Percentiles rank a stretch among this genome's conserved stretches.
These are phyloP conservation scores for Agarophyton chilense DNA, from an alignment of 23 red algal genomes.

Conservation along the genomic window DNA sequence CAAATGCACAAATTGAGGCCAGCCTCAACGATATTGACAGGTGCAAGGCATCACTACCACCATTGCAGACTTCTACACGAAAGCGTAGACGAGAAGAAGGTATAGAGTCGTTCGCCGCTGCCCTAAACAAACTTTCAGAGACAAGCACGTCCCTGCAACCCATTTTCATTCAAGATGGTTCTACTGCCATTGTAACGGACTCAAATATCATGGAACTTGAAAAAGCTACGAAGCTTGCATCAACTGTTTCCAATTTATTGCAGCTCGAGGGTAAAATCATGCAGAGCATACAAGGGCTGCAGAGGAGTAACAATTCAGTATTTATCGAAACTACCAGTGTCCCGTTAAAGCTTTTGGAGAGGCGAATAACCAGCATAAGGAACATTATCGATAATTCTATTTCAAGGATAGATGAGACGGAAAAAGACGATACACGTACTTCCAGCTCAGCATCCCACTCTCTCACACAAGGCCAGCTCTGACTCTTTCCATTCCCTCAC, in stretches of 20 bases:
- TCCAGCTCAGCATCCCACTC: too few relatives aligned
- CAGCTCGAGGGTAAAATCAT: background rate
- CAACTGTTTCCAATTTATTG: background rate
- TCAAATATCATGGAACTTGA: background rate
- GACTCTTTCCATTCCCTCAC: too few relatives aligned
- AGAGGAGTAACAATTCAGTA: background rate
- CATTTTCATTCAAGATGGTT: background rate
- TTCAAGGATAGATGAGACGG: background rate
- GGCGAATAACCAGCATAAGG: background rate
- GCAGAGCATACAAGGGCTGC: background rate
- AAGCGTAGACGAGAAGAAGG: background rate
- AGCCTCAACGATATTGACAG: background rate
- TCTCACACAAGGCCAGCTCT: too few relatives aligned
- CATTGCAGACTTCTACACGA: background rate
- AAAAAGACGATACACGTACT: too few relatives aligned
- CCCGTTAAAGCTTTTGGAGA: background rate
- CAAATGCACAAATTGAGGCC: background rate
- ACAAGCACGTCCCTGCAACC: background rate
- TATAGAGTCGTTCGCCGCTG: background rate
- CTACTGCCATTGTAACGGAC: background rate
- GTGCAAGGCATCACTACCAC: background rate
- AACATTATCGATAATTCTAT: background rate
- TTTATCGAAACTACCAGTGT: background rate
- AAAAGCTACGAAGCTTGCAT: background rate
- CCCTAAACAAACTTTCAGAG: background rate